Percentiles rank a stretch among this genome's conserved stretches.
Evolutionary conservation across 805 yeast genomes (phyloP).

Genomic region (Yamadazyma sp.): DNA sequence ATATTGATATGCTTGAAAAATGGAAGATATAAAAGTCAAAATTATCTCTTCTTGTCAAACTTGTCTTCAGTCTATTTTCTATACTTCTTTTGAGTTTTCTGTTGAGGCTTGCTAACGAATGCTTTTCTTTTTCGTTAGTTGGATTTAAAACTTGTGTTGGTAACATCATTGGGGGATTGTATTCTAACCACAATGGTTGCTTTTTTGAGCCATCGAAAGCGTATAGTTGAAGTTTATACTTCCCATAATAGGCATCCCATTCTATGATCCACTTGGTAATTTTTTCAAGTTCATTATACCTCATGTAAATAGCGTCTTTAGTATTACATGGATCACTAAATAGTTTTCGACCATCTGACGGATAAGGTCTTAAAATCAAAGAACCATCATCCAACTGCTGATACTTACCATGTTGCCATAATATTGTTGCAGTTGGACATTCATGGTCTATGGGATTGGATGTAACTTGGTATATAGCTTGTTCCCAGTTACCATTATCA

Average conservation of each 20-base stretch:
- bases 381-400: conserved; percentile 8
- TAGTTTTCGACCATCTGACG: conserved; percentile 19
- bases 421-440: conserved; percentile 16
- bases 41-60: conserved; percentile 1
- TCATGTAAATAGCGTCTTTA: conserved; percentile 15
- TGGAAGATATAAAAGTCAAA: conserved; percentile 5
- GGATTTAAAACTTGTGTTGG: conserved; percentile 19
- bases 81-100: conserved; percentile 11
- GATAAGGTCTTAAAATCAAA: conserved; percentile 13
- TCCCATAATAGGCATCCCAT: conserved; percentile 16
- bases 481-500: conserved; percentile 20
- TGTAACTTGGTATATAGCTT: conserved; percentile 17
- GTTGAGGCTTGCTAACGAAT: conserved; percentile 6
- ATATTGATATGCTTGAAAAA: neutral
- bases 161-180: conserved; percentile 19
- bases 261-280: conserved; percentile 14
- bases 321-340: conserved; percentile 19
- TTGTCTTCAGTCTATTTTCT: conserved; percentile 8
- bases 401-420: conserved; percentile 22
- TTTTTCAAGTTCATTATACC: conserved; percentile 15
- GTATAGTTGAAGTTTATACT: conserved; percentile 15
- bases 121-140: conserved; percentile 8
- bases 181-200: conserved; percentile 20
- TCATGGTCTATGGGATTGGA: conserved; percentile 16
- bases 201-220: conserved; percentile 16